Evolutionary conservation across 305 asterid species (phyloP).

Genomic region (Solanum hybrid): DNA sequence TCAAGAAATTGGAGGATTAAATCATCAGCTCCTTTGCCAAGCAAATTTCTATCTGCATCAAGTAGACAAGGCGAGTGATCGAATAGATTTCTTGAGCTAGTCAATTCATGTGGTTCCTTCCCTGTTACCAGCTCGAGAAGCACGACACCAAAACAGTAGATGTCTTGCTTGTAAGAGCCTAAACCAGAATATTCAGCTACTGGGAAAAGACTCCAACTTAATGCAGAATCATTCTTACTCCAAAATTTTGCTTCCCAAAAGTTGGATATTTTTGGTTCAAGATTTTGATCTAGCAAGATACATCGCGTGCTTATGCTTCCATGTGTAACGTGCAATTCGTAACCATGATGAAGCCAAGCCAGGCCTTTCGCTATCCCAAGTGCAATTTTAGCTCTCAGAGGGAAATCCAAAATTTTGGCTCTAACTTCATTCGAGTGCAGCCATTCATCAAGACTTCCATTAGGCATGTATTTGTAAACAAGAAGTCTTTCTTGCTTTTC

Average conservation of each 20-base stretch:
- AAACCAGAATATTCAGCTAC: slow-evolving; percentile 3
- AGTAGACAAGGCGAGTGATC: not conserved
- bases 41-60: not conserved
- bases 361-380: slow-evolving; percentile 17
- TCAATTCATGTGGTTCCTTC: not conserved
- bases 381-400: slow-evolving; percentile 9
- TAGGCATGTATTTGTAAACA: slow-evolving; percentile 27
- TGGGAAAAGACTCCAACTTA: not conserved
- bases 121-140: slow-evolving; percentile 13
- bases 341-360: slow-evolving; percentile 19
- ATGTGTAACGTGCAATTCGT: slow-evolving; percentile 10
- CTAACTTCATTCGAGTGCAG: not conserved
- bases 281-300: slow-evolving; percentile 16
- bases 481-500: slow-evolving; percentile 9
- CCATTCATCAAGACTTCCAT: slow-evolving; percentile 26
- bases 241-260: slow-evolving; percentile 14
- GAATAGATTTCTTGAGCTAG: slow-evolving; percentile 4
- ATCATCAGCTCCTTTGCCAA: slow-evolving; percentile 12
- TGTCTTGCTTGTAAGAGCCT: slow-evolving; percentile 11
- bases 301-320: slow-evolving; percentile 16
- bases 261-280: slow-evolving; percentile 16
- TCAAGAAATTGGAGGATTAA: slow-evolving; percentile 11
- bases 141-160: slow-evolving; percentile 11
- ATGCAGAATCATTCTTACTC: not conserved
- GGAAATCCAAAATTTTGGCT: slow-evolving; percentile 3